Base-by-base conservation (phyloP, 805 yeast genomes). In the Metschnikowia matae region DNA sequence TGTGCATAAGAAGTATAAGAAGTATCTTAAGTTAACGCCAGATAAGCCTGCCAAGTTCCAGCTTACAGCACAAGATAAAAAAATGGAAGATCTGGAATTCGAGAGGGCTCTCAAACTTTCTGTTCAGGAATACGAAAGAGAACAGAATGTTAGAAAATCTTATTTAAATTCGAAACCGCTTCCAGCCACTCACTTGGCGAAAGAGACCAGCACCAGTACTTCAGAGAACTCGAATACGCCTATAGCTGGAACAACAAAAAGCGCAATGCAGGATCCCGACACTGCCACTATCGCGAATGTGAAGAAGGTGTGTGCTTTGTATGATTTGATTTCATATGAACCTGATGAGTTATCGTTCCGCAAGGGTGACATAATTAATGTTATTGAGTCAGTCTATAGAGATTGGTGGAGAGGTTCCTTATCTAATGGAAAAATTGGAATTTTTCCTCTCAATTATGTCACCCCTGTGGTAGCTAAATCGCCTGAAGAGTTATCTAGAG, bases 401-500 rank as follows among this genome's bases (percentile, higher is more conserved):
- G 98, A 92, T 62, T 92, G 99, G 99, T 88, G 97, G 85, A 79
- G 89, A 57, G 99, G 99, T 14, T 81, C 92, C 5, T 69, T 92
- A 46, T 65, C 77, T 3, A 77, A 80, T 48, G 97, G 97, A 0
- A 78, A 77, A 48, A 75, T 83, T 46, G 99, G 99, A 17, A 85
- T 94, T 13, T 90, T 92, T 67, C 99, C 99, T 0, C 78, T 88
- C 51, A 92, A 92, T 64, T 92, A 94, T 62, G 98, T 94, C 1
- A 79, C 88, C 0, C 90, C 90, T 2, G 70, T 90, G 4, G 79
- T 83, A 1, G 85, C 83, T 42, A 84, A 85, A 34, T 74, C 88
- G 0, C 75, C 80, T 2, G 77, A 78, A 44, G 91, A 90, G 55
- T 53, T 85, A 4, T 67, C 69, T 6, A 67, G 70, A 26, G 86